These are phyloP conservation scores for Pseudopithomyces maydicus DNA, from an alignment of 2,329 filamentous ascomycete species.

Conservation along the genomic window DNA sequence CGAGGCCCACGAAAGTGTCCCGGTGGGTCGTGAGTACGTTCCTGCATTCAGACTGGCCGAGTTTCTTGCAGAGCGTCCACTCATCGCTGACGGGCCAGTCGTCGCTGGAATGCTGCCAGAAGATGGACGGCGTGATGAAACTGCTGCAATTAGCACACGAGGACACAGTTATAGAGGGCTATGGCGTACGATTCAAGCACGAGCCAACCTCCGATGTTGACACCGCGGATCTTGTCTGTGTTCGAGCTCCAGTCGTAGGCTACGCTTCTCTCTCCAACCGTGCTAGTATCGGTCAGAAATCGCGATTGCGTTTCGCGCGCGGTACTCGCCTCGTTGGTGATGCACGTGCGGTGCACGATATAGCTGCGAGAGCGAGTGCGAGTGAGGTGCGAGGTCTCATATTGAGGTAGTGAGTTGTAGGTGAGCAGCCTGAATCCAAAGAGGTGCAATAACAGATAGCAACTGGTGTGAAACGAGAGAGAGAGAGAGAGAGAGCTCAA, in stretches of 20 bases:
- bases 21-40: constrained; percentile 55
- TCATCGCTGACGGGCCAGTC: constrained; percentile 52
- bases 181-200: constrained; percentile 36
- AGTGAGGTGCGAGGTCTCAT: not conserved
- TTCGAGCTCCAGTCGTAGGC: constrained; percentile 49
- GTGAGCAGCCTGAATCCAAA: too few relatives aligned
- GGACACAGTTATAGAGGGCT: not conserved
- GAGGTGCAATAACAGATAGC: too few relatives aligned
- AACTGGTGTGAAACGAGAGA: too few relatives aligned
- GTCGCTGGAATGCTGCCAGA: constrained; percentile 42
- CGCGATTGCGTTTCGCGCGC: not conserved
- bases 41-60: constrained; percentile 52
- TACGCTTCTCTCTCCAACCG: constrained; percentile 18
- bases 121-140: constrained; percentile 64
- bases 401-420: not conserved
- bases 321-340: not conserved
- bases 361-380: not conserved
- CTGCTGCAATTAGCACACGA: constrained; percentile 18
- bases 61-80: constrained; percentile 55
- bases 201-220: constrained; percentile 44
- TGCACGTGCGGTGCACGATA: not conserved
- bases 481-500: too few relatives aligned
- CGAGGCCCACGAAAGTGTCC: constrained; percentile 55
- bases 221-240: constrained; percentile 47
- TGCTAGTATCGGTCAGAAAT: constrained; percentile 8